A percentile compares a stretch with the other conserved stretches of the same genome.
phyloP scores from a whole-genome alignment of 176 grass and related monocot genomes.

The Microstegium vimineum region DNA sequence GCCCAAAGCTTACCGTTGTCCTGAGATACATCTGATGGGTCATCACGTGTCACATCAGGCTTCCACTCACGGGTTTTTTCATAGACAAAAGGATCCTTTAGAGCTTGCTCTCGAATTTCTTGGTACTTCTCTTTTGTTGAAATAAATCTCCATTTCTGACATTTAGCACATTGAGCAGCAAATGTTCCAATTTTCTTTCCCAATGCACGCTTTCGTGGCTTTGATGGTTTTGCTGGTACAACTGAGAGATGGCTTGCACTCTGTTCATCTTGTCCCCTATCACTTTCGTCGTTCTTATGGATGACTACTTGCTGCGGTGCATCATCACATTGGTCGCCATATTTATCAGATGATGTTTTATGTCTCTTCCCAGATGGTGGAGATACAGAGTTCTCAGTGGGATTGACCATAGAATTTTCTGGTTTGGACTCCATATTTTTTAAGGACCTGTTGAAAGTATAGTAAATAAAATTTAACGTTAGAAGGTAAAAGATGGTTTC shows the following conservation, averaged over 20 bases:
- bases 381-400: not conserved
- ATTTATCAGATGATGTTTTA: not conserved
- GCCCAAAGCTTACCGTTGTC: constrained; percentile 56
- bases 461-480: not conserved
- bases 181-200: constrained; percentile 36
- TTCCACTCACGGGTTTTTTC: constrained; percentile 56
- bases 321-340: constrained; percentile 6
- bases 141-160: constrained; percentile 72
- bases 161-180: constrained; percentile 59
- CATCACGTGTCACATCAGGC: constrained; percentile 50
- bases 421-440: not conserved
- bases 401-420: not conserved
- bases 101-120: constrained; percentile 50
- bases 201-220: not conserved
- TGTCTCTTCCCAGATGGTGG: not conserved
- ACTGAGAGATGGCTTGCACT: not conserved
- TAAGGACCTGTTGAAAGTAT: constrained; percentile 18
- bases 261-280: not conserved
- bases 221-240: not conserved
- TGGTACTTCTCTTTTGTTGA: constrained; percentile 72
- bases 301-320: not conserved
- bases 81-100: constrained; percentile 49
- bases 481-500: not conserved
- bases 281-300: not conserved
- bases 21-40: constrained; percentile 55